Evolutionary conservation across 2,329 filamentous ascomycete genomes (phyloP), one percentile per base, ranked within the genome.

Genomic region (Davidsoniella australis): DNA sequence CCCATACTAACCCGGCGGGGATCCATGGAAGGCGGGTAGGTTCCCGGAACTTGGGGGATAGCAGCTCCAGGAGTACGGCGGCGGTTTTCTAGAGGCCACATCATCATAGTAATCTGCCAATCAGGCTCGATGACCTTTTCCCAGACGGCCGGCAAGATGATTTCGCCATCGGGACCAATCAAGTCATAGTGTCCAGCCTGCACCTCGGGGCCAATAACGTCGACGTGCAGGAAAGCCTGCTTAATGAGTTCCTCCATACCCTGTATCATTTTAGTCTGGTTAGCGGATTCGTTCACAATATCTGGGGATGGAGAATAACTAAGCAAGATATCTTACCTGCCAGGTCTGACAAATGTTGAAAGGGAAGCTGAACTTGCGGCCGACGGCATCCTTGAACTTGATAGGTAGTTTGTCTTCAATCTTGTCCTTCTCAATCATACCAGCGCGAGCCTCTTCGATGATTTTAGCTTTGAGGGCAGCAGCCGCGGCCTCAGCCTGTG

Each of bases 291-390:
- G 40, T 18, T 6, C 8, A 10, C 9, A 48, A 4, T 38, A 18
- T 44, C 4, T 33, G 10, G 7, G n/a, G 17, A 37, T 29, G 16
- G 9, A n/a, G 9, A 17, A 12, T 18, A 14, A 41, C 6, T 24
- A 44, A 26, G 38, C 24, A 12, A 39, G 24, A 23, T 14, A 49
- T 73, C 76, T 61, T 76, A 88, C 84, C 68, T 71, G 68, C 86
- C 86, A 93, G 2, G 80, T 91, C 58, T 79, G 77, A 63, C 87
- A 94, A 26, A 93, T 63, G 55, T 88, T 77, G 65, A 81, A 94
- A 1, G 88, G 88, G 59, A 95, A 94, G 64, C 78, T 91, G 62
- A 93, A 95, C 63, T 93, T 94, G 56, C 88, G 75, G 29, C 85
- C 85, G 14, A 95, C 78, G 1, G 87, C 87, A 61, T 95, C 88